phyloP scores from a whole-genome alignment of 2,329 filamentous ascomycete genomes.

The Colletotrichum lindemuthianum region DNA sequence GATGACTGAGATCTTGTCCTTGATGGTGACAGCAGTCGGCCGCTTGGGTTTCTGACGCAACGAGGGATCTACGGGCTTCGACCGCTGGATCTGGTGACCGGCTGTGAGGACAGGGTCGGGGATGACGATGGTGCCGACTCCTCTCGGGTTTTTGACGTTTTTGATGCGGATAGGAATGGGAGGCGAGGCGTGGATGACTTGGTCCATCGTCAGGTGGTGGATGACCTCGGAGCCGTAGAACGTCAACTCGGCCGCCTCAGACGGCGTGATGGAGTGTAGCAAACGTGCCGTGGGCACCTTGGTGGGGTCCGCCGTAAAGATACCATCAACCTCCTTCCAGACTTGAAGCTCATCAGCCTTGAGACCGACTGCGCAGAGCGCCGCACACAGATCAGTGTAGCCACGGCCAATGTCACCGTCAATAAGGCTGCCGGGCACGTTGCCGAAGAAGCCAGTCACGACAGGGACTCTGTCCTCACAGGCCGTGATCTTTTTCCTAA shows the following conservation, averaged over 20 bases:
- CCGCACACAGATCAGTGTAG: conserved; percentile 96
- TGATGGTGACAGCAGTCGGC: conserved; percentile 93
- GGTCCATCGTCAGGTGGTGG: conserved; percentile 98
- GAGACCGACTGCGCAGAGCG: conserved; percentile 89
- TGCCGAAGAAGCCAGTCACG: conserved; percentile 94
- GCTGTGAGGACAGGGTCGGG: conserved; percentile 72
- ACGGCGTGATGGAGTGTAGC: conserved; percentile 88
- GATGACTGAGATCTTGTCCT: conserved; percentile 95
- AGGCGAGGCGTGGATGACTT: conserved; percentile 82
- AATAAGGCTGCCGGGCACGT: conserved; percentile 88
- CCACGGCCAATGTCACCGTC: conserved; percentile 90
- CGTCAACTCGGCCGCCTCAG: conserved; percentile 94
- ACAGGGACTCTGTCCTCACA: conserved; percentile 78
- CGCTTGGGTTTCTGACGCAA: conserved; percentile 73
- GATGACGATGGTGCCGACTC: conserved; percentile 82
- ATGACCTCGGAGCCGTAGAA: conserved; percentile 97
- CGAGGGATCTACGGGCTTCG: conserved; percentile 49
- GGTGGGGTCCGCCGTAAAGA: conserved; percentile 85
- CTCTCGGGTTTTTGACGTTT: conserved; percentile 88
- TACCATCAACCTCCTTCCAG: conserved; percentile 99
- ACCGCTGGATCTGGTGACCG: conserved; percentile 68
- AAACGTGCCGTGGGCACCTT: conserved; percentile 94
- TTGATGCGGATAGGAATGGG: conserved; percentile 90
- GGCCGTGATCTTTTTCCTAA: conserved; percentile 71
- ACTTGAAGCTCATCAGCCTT: conserved; percentile 90